These are phyloP conservation scores for Setomelanomma holmii DNA, from an alignment of 2,329 filamentous ascomycete species.

Conservation along the genomic window DNA sequence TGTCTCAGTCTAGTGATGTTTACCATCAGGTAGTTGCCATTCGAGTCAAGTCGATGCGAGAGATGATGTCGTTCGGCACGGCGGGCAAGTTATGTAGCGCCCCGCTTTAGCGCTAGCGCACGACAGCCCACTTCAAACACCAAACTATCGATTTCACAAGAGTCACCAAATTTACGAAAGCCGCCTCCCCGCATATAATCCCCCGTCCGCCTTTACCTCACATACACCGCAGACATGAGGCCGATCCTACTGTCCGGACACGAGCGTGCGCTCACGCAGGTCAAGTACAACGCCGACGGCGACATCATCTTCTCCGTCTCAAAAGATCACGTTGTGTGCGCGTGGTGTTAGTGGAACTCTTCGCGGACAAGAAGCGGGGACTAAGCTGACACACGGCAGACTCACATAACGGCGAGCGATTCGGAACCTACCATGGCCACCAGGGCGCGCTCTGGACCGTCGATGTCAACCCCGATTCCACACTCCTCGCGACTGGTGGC, in stretches of 20 bases:
- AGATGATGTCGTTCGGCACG: constrained; percentile 8
- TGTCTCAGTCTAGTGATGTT: too few species aligned
- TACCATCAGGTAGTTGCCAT: neutral
- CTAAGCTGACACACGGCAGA: constrained; percentile 46
- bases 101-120: constrained; percentile 18
- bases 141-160: constrained; percentile 34
- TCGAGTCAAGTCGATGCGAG: constrained; percentile 2
- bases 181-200: constrained; percentile 26
- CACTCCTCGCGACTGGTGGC: constrained; percentile 90
- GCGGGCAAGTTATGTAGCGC: constrained; percentile 14
- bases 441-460: constrained; percentile 99
- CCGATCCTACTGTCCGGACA: constrained; percentile 96
- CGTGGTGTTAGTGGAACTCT: constrained; percentile 68
- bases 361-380: constrained; percentile 3
- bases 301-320: constrained; percentile 95
- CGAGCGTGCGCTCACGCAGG: constrained; percentile 94
- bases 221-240: constrained; percentile 69
- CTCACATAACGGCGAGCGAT: constrained; percentile 95
- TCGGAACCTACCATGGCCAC: constrained; percentile 94
- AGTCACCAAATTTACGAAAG: constrained; percentile 40
- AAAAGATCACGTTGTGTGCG: constrained; percentile 97
- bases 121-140: constrained; percentile 39
- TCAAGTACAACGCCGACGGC: constrained; percentile 85
- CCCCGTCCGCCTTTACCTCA: constrained; percentile 10
- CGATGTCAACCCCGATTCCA: constrained; percentile 91